Evolutionary conservation across 2,329 filamentous ascomycete species (phyloP).

Genomic region (Penicillium sp.): DNA sequence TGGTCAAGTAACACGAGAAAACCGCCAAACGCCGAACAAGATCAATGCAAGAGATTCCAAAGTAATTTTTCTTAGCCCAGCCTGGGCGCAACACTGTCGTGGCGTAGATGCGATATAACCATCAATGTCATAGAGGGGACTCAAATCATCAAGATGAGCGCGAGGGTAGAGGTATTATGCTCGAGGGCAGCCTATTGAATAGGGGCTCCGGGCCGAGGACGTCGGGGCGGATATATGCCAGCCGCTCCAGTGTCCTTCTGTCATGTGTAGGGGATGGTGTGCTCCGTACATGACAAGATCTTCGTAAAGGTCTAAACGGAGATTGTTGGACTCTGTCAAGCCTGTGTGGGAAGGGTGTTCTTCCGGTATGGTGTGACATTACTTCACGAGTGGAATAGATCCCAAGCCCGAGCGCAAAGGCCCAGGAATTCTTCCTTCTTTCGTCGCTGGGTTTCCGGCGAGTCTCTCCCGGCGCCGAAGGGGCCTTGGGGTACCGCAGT

Average conservation of each 20-base stretch:
- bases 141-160: slow-evolving; percentile 10
- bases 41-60: slow-evolving; percentile 12
- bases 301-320: neutral
- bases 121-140: slow-evolving; percentile 16
- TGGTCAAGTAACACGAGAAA: slow-evolving; percentile 7
- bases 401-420: slow-evolving; percentile 87
- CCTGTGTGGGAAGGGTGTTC: neutral
- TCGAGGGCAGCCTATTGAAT: neutral
- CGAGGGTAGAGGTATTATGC: neutral
- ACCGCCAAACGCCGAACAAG: slow-evolving; percentile 14
- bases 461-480: slow-evolving; percentile 77
- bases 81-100: slow-evolving; percentile 15
- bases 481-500: slow-evolving; percentile 55
- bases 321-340: neutral
- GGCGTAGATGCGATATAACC: slow-evolving; percentile 19
- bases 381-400: slow-evolving; percentile 81
- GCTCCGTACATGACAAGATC: neutral
- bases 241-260: neutral
- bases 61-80: slow-evolving; percentile 11
- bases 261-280: neutral
- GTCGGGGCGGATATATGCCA: neutral
- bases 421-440: slow-evolving; percentile 92
- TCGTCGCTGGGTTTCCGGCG: slow-evolving; percentile 71
- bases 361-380: neutral
- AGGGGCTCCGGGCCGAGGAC: neutral